Base-by-base conservation (phyloP, 2,329 filamentous ascomycete species). In the Lizonia empirigonia region DNA sequence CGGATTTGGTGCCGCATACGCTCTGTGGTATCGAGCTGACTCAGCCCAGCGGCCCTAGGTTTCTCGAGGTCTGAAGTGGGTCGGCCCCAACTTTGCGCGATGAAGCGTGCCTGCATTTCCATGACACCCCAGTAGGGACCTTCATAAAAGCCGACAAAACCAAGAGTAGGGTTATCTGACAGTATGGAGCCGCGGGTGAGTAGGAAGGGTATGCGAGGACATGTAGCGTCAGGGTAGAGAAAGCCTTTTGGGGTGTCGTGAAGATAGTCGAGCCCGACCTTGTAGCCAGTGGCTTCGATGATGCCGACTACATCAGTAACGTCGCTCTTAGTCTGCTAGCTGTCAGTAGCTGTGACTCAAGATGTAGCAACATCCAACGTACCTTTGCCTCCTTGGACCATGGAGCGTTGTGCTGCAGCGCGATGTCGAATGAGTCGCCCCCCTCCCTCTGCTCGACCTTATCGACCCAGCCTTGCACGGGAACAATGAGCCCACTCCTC, bases 51-150 rank as follows among this genome's bases (percentile, higher is more conserved):
- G 32, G 16, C 33, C 1, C 26, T 19, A 19, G 10, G 13, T 5
- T 20, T 40, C 12, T n/a, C 44, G 62, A 2, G 63, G 45, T 1
- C 69, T 60, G 1, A 71, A 34, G 33, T 55, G n/a, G 23, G 48
- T 35, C 59, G 38, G 18, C 63, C 44, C 87, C 89, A 92, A 9
- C 84, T 68, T 10, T 80, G 71, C 0, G 85, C 79, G 5, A 92
- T 75, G 55, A 89, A 81, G 1, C 87, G 82, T 2, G 90, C 86
- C 72, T 95, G 90, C 87, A 91, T 89, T 70, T 94, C 90, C 81
- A 93, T 91, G 0, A 91, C 85, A 1, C 88, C 88, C 90, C 90
- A 95, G 69, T 90, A 94, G 0, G 90, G 89, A 0, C 88, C 88
- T 54, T 90, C 82, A 66, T 95, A 95, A 72, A 91, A 91, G 0